Evolutionary conservation across 1,284 basidiomycete species (phyloP).

Genomic region (Ustilago crameri): DNA sequence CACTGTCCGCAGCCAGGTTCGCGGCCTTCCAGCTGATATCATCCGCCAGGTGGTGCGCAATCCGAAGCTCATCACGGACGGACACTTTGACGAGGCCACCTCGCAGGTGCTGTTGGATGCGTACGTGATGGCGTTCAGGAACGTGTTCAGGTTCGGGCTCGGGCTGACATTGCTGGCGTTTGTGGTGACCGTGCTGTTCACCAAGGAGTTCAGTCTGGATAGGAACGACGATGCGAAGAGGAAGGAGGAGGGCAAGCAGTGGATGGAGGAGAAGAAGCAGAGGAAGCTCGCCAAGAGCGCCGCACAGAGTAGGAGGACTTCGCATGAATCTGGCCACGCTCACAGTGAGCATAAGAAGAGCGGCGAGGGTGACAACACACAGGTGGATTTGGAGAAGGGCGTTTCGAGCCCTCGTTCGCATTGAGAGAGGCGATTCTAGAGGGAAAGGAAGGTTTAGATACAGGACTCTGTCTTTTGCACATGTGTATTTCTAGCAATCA

Average conservation of each 20-base stretch:
- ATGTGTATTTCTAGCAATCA: slow-evolving; percentile 1
- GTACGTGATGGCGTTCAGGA: slow-evolving; percentile 74
- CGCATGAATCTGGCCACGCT: slow-evolving; percentile 1
- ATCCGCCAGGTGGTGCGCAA: slow-evolving; percentile 37
- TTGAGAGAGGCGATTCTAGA: too few relatives aligned
- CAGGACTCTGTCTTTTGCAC: too few relatives aligned
- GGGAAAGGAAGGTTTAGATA: too few relatives aligned
- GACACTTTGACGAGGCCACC: slow-evolving; percentile 18
- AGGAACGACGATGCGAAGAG: slow-evolving; percentile 73
- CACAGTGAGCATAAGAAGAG: neutral
- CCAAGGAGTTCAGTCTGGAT: slow-evolving; percentile 73
- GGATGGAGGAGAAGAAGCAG: slow-evolving; percentile 45
- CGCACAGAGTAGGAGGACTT: slow-evolving; percentile 3
- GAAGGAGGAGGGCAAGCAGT: slow-evolving; percentile 68
- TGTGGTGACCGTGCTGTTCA: slow-evolving; percentile 71
- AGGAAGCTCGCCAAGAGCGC: slow-evolving; percentile 14
- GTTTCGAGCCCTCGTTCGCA: neutral
- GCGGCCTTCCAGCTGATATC: slow-evolving; percentile 9
- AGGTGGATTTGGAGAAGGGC: slow-evolving; percentile 1
- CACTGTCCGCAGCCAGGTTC: slow-evolving; percentile 21
- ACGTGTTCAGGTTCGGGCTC: slow-evolving; percentile 71
- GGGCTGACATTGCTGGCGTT: slow-evolving; percentile 51
- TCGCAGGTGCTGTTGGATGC: slow-evolving; percentile 71
- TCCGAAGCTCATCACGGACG: slow-evolving; percentile 33
- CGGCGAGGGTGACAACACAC: neutral